phyloP scores from a whole-genome alignment of 2,329 filamentous ascomycete genomes.

The Fusarium verrucosum region DNA sequence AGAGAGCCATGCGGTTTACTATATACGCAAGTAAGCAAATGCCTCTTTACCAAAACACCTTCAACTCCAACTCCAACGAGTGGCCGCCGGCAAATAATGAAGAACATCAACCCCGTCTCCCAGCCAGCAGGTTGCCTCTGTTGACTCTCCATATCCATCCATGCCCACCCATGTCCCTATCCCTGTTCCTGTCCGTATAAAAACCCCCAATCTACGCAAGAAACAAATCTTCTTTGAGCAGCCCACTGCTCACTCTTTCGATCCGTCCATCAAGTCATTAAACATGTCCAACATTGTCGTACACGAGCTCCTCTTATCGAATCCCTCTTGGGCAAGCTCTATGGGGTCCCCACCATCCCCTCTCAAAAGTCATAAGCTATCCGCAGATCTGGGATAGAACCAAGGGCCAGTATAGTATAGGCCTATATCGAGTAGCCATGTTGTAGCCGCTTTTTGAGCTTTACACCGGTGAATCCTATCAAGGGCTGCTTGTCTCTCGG shows the following conservation, averaged over 20 bases:
- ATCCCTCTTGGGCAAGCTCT: not conserved
- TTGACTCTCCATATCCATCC: conserved; percentile 20
- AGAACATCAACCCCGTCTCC: conserved; percentile 8
- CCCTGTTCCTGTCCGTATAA: conserved; percentile 12
- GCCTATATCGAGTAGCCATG: not conserved
- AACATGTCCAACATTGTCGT: conserved; percentile 29
- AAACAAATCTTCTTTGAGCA: conserved; percentile 32
- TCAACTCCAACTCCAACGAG: conserved; percentile 34
- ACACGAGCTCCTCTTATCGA: conserved; percentile 11
- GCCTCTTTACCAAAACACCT: conserved; percentile 38
- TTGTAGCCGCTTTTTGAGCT: not conserved
- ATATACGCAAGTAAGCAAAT: conserved; percentile 26
- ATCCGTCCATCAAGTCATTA: conserved; percentile 34
- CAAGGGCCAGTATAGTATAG: not conserved
- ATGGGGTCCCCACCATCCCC: not conserved
- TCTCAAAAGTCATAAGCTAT: conserved; percentile 1
- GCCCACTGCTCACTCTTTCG: conserved; percentile 35
- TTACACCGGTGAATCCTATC: not conserved
- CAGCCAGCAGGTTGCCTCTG: conserved; percentile 34
- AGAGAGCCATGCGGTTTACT: conserved; percentile 26
- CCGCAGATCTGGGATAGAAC: not conserved
- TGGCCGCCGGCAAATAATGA: conserved; percentile 19
- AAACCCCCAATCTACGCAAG: conserved; percentile 41
- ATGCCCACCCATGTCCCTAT: too few relatives aligned
- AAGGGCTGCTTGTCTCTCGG: conserved; percentile 1